Conservation (phyloP, 2,329 filamentous ascomycete species). For the Orbilia oligospora region DNA sequence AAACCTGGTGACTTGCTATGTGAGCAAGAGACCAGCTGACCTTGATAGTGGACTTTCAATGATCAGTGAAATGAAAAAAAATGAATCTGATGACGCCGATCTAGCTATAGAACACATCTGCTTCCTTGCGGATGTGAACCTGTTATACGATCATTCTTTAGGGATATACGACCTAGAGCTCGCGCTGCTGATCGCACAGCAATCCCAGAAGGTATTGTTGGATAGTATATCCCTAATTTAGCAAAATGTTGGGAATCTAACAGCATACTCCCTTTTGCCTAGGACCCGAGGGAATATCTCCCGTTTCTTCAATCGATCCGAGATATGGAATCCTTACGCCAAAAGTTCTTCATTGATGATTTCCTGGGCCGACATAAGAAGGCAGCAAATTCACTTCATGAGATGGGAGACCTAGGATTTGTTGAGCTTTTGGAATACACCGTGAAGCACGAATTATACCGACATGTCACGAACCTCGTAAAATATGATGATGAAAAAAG, state of each 20-base stretch:
- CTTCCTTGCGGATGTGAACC: constrained; percentile 94
- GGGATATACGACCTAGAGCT: constrained; percentile 93
- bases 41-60: constrained; percentile 86
- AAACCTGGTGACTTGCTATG: constrained; percentile 93
- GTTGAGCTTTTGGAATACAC: constrained; percentile 84
- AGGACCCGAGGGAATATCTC: constrained; percentile 92
- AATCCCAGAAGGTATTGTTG: constrained; percentile 80
- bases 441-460: constrained; percentile 83
- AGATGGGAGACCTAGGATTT: constrained; percentile 75
- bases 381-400: constrained; percentile 82
- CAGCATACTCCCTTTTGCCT: not conserved
- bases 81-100: constrained; percentile 80
- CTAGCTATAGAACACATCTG: constrained; percentile 96
- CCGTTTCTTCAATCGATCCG: constrained; percentile 93
- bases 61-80: constrained; percentile 79
- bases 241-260: constrained; percentile 18
- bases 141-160: constrained; percentile 89
- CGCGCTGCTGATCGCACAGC: constrained; percentile 90
- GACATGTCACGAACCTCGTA: constrained; percentile 82
- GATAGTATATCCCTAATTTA: not conserved
- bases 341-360: constrained; percentile 89
- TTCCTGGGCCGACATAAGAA: constrained; percentile 83
- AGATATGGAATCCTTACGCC: constrained; percentile 77
- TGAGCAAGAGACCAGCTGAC: constrained; percentile 92
- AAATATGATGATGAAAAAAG: constrained; percentile 78